Base-by-base conservation (phyloP, 495 filamentous ascomycete species). In the Penicillium soppii region DNA sequence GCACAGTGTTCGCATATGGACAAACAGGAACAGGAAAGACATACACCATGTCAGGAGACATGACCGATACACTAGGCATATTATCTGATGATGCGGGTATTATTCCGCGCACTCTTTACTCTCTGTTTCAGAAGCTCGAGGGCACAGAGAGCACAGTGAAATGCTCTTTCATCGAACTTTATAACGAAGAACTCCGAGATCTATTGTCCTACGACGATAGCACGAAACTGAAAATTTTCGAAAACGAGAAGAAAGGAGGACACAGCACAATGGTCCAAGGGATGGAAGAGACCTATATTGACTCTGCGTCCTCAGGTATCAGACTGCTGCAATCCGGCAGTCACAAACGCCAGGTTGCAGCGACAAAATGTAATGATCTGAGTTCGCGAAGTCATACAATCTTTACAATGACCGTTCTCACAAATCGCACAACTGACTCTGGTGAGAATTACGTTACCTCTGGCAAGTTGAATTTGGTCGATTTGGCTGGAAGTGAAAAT, bases 1-100 rank as follows among this genome's bases (percentile, higher is more conserved):
- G 94, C 67, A 98, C 94, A 7, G 95, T 98, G 48, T 98, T 98
- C 63, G 94, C 94, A 39, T 98, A 98, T 66, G 94, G 94, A 7
- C 94, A 98, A 61, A 98, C 94, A 0, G 94, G 94, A 22, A 98
- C 94, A 1, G 94, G 94, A 46, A 98, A 98, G 70, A 98, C 94
- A 25, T 98, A 98, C 67, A 98, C 94, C 3, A 98, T 98, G 94
- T 95, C 95, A 3, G 94, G 94, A 27, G 92, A 98, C 62, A 96
- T 98, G 87, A 87, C 79, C 8, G 87, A 94, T 54, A 89, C 85
- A 1, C 73, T 91, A 38, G 90, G 90, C 3, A 82, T 95, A 39
- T 77, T 96, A 15, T 90, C 92, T 3, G 94, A 97, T 48, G 86
- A 85, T 22, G 94, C 94, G 12, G 94, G 94, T 42, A 97, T 98